These are phyloP conservation scores for Albatrellus ellisii DNA, from an alignment of 768 basidiomycete species.

Conservation along the genomic window DNA sequence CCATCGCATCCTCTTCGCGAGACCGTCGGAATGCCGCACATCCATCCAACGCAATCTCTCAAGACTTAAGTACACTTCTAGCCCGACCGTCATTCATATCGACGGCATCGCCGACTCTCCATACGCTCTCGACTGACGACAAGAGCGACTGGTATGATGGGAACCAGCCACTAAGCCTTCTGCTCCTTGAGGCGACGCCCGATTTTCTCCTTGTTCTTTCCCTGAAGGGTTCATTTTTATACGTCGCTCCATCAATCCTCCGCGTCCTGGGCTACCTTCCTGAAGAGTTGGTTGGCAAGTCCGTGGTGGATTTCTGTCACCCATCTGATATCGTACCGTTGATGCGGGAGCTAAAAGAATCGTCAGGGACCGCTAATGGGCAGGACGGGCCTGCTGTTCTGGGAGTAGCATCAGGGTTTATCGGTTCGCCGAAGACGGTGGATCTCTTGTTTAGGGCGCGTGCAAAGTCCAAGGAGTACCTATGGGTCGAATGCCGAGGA, in stretches of 20 bases:
- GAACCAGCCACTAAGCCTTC: constrained; percentile 37
- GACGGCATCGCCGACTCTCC: constrained; percentile 22
- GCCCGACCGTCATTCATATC: constrained; percentile 32
- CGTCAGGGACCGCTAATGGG: constrained; percentile 18
- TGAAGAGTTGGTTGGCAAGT: constrained; percentile 67
- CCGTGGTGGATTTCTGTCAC: constrained; percentile 74
- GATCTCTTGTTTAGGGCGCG: constrained; percentile 79
- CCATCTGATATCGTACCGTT: constrained; percentile 83
- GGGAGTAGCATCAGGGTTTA: constrained; percentile 3
- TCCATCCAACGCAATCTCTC: constrained; percentile 29
- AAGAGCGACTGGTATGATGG: constrained; percentile 20
- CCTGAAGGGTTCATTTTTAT: constrained; percentile 86
- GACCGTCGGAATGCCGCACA: constrained; percentile 22
- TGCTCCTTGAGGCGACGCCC: constrained; percentile 47
- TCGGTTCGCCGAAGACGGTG: constrained; percentile 38
- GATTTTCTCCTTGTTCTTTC: constrained; percentile 90
- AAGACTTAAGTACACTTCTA: constrained; percentile 37
- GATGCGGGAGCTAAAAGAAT: constrained; percentile 84
- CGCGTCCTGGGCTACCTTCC: constrained; percentile 80
- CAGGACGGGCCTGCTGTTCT: constrained; percentile 8
- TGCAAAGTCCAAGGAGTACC: constrained; percentile 49
- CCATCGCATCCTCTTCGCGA: constrained; percentile 13
- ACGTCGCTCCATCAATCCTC: constrained; percentile 74
- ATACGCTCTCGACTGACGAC: constrained; percentile 15
- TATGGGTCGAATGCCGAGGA: constrained; percentile 90